A percentile compares a stretch with the other conserved stretches of the same genome.
These are phyloP conservation scores for Pythium scleroteichum DNA, from an alignment of 352 stramenopile genomes.

Conservation along the genomic window DNA sequence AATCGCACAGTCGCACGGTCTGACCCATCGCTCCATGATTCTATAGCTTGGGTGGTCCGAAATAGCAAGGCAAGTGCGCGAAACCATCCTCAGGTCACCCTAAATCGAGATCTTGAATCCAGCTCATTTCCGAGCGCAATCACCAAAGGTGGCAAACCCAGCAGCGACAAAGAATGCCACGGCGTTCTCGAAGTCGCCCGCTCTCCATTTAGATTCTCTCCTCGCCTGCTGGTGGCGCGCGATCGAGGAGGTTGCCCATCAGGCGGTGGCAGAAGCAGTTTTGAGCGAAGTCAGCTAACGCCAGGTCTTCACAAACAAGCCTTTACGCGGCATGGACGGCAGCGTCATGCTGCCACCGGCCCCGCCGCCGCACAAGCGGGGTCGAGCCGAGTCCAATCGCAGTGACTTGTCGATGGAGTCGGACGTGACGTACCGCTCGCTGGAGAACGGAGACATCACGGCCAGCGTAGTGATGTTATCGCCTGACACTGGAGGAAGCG, in stretches of 20 bases:
- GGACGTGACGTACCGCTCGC: slow-evolving; percentile 45
- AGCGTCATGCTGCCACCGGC: slow-evolving; percentile 11
- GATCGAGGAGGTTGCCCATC: too few relatives aligned
- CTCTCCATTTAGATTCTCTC: neutral
- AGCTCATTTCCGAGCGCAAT: neutral
- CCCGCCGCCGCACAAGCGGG: slow-evolving; percentile 11
- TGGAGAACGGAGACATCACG: slow-evolving; percentile 42
- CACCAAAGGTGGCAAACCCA: neutral
- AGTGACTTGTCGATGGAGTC: slow-evolving; percentile 46
- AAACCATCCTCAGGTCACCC: neutral
- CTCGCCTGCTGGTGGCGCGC: neutral
- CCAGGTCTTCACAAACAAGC: neutral
- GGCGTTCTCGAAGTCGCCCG: neutral
- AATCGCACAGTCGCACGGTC: too few relatives aligned
- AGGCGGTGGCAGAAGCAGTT: neutral
- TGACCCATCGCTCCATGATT: too few relatives aligned
- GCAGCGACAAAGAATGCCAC: neutral
- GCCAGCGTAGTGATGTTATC: slow-evolving; percentile 16
- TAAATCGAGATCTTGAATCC: neutral
- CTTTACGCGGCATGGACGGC: slow-evolving; percentile 15
- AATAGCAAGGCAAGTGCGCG: neutral
- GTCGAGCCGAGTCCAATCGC: slow-evolving; percentile 34
- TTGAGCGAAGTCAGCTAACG: neutral
- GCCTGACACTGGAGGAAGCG: slow-evolving; percentile 9
- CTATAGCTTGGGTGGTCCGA: neutral